Percentiles rank a stretch among this genome's conserved stretches.
These are phyloP conservation scores for Pseudophaeomoniella oleicola DNA, from an alignment of 2,329 filamentous ascomycete genomes.

Conservation along the genomic window DNA sequence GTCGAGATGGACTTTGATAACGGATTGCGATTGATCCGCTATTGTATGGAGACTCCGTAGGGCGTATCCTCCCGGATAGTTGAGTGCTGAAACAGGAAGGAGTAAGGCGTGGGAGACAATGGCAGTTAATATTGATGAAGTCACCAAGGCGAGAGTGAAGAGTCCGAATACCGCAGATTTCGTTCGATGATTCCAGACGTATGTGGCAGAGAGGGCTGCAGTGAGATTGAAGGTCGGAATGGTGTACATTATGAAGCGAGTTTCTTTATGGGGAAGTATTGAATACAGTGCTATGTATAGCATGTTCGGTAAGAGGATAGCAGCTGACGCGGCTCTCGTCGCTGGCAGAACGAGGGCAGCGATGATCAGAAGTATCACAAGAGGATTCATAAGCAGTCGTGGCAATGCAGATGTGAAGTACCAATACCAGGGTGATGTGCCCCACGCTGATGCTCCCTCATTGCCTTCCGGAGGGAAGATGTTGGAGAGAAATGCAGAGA, in stretches of 20 bases:
- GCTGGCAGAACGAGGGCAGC: constrained; percentile 38
- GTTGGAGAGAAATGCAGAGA: constrained; percentile 82
- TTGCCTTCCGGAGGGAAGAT: constrained; percentile 55
- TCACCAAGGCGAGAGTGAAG: constrained; percentile 38
- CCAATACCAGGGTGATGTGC: constrained; percentile 68
- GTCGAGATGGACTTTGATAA: constrained; percentile 36
- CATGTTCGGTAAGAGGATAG: constrained; percentile 49
- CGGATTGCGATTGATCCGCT: constrained; percentile 13
- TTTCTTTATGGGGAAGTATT: constrained; percentile 85
- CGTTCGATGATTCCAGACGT: constrained; percentile 49
- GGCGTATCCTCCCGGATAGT: constrained; percentile 85
- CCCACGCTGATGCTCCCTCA: constrained; percentile 60
- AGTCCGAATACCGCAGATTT: constrained; percentile 46
- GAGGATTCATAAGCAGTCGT: constrained; percentile 68
- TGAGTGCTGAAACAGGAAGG: constrained; percentile 68
- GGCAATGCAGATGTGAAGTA: constrained; percentile 76
- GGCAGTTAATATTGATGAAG: constrained; percentile 47
- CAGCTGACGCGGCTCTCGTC: constrained; percentile 33
- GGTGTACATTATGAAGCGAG: constrained; percentile 84
- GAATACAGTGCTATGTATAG: constrained; percentile 71
- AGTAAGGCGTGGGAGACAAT: constrained; percentile 52
- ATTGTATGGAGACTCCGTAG: constrained; percentile 32
- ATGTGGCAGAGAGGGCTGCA: constrained; percentile 58
- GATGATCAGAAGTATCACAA: constrained; percentile 40
- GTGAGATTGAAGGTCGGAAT: constrained; percentile 68